Evolutionary conservation across 306 rosid species (phyloP), one percentile per base, ranked within the genome.

Genomic region (Carpinus viminea): DNA sequence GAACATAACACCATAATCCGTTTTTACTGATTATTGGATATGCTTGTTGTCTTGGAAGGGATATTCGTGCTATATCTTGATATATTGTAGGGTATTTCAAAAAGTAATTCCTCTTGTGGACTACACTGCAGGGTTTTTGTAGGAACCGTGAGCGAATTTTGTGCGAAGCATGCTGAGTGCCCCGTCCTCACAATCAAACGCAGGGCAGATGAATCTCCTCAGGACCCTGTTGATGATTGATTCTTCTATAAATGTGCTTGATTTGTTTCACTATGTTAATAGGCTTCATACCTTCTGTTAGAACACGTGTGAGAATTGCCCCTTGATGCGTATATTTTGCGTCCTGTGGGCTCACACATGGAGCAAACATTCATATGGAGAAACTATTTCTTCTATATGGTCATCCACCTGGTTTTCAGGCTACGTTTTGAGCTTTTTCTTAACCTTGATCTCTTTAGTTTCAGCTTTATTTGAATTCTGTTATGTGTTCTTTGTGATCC

Each of bases 141-240:
- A 68, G 99, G 98, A 79, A 92, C 97, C 55, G 99, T 95, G 69
- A 95, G 99, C 81, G 99, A 95, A 68, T 95, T 92, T 70, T 91
- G 98, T 47, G 89, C 78, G 81, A 95, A 95, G 92, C 99, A 95
- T 77, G 98, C 93, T 50, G 99, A 95, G 77, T 95, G 99, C 91
- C 99, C 98, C 10, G 98, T 92, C 36, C 85, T 95, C 83, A 85
- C 93, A 41, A 90, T 95, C 90, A 95, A 95, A 80, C 99, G 99
- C 91, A 84, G 79, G 46, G 88, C 88, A 4, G 85, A 89, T 73
- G 97, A 95, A 79, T 80, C 93, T 62, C 99, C 99, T 1, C 86
- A 89, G 77, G 99, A 95, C 80, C 99, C 98, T 3, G 93, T 93
- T 78, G 99, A 95, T 74, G 99, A 95, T 77, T 95, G 92, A 92